Conservation (phyloP, 441 rosid genomes). For the Rhodomyrtus psidioides region DNA sequence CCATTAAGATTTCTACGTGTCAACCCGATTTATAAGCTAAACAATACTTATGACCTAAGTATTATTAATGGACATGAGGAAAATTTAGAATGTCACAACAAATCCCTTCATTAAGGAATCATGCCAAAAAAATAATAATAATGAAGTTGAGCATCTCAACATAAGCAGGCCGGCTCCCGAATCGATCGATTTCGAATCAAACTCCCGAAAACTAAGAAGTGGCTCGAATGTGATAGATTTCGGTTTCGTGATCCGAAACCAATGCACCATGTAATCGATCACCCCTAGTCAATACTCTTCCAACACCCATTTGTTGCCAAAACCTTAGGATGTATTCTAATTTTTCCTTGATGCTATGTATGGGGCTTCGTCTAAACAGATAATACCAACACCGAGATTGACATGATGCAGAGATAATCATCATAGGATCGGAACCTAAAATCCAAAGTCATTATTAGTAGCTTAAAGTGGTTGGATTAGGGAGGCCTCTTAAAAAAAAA, state of each 20-base stretch:
- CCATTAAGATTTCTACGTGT: no score
- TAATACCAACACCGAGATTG: neutral
- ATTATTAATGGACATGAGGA: no score
- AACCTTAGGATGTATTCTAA: neutral
- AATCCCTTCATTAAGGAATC: neutral
- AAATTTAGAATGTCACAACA: no score
- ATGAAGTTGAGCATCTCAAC: neutral
- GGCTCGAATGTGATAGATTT: neutral
- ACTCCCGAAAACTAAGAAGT: neutral
- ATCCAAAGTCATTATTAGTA: neutral
- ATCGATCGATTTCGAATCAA: rapidly evolving
- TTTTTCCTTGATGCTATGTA: neutral
- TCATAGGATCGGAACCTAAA: neutral
- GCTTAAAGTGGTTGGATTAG: neutral
- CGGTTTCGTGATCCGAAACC: rapidly evolving
- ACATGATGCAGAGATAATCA: neutral
- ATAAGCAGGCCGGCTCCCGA: neutral
- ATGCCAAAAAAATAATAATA: no score
- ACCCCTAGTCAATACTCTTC: neutral
- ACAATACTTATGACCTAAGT: no score
- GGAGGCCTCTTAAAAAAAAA: neutral
- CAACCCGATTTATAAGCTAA: no score
- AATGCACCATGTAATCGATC: neutral
- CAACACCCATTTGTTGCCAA: neutral
- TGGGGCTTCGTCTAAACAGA: neutral